Evolutionary conservation across 75 land plant genomes (phyloP).

Genomic region (Azolla pinnata): DNA sequence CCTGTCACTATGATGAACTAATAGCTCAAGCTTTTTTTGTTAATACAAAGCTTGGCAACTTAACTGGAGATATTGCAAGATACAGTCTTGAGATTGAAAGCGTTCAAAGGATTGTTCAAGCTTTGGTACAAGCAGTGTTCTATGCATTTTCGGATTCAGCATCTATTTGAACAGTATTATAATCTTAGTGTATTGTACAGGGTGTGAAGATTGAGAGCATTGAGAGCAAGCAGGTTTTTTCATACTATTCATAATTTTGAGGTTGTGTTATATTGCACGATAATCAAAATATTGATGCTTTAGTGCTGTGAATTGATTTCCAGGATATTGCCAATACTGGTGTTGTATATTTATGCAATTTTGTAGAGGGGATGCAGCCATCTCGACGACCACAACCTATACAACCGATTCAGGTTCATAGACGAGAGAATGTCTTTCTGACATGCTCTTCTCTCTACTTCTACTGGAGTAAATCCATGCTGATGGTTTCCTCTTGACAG

Average conservation of each 20-base stretch:
- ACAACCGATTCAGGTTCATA: too few relatives aligned
- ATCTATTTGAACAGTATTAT: not conserved
- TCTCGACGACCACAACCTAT: slow-evolving; percentile 17
- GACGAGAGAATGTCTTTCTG: too few relatives aligned
- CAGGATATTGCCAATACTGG: slow-evolving; percentile 34
- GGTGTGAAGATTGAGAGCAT: slow-evolving; percentile 23
- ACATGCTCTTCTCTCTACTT: not conserved
- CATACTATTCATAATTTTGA: too few relatives aligned
- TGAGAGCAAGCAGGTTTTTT: slow-evolving; percentile 16
- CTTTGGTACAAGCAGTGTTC: slow-evolving; percentile 13
- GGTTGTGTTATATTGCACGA: not conserved
- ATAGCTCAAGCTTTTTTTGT: too few relatives aligned
- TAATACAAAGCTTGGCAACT: too few relatives aligned
- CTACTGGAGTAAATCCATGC: not conserved
- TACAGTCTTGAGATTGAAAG: slow-evolving; percentile 15
- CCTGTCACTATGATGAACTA: too few relatives aligned
- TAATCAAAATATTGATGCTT: not conserved
- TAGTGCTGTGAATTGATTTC: not conserved
- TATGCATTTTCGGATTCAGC: not conserved
- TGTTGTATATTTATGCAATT: slow-evolving; percentile 24
- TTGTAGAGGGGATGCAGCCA: slow-evolving; percentile 17
- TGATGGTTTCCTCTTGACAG: not conserved
- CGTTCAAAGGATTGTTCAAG: slow-evolving; percentile 21
- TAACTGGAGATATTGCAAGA: slow-evolving; percentile 11
- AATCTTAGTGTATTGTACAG: not conserved